Conservation (phyloP, 768 basidiomycete species). For the Naganishia kalamii region DNA sequence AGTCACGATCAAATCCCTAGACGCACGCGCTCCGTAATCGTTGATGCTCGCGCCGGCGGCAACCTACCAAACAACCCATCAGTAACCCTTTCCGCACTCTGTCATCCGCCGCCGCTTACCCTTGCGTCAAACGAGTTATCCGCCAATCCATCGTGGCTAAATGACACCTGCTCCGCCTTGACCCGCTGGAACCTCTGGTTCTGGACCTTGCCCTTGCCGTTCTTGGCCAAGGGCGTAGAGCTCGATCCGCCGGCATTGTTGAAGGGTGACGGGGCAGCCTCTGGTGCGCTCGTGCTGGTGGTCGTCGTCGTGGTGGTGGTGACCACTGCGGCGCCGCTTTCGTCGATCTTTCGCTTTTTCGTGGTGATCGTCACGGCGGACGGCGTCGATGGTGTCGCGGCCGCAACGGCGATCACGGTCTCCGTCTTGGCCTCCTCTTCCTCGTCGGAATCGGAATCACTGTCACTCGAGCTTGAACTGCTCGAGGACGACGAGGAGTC, state of each 20-base stretch:
- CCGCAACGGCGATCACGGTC: constrained; percentile 7
- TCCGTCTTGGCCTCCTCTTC: constrained; percentile 1
- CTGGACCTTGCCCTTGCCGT: constrained; percentile 31
- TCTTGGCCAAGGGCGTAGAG: constrained; percentile 16
- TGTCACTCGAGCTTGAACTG: no score
- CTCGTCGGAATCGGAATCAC: constrained; percentile 18
- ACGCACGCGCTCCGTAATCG: constrained; percentile 84
- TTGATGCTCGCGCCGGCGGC: constrained; percentile 58
- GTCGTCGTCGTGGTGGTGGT: constrained; percentile 37
- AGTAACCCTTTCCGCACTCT: not conserved
- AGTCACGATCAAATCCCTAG: constrained; percentile 82
- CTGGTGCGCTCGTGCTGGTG: constrained; percentile 25
- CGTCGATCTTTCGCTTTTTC: constrained; percentile 40
- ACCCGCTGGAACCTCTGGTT: constrained; percentile 76
- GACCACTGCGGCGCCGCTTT: constrained; percentile 26
- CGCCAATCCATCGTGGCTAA: constrained; percentile 52
- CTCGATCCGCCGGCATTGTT: constrained; percentile 34
- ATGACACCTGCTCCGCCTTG: constrained; percentile 58
- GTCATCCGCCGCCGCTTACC: constrained; percentile 50
- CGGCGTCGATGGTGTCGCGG: constrained; percentile 25
- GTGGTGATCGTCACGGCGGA: constrained; percentile 29
- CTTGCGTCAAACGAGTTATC: constrained; percentile 77
- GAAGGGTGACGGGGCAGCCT: constrained; percentile 29
- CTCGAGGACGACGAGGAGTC: no score
- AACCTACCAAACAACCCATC: constrained; percentile 13